These are phyloP conservation scores for Castanea mollissima DNA, from an alignment of 306 rosid species.

Conservation along the genomic window DNA sequence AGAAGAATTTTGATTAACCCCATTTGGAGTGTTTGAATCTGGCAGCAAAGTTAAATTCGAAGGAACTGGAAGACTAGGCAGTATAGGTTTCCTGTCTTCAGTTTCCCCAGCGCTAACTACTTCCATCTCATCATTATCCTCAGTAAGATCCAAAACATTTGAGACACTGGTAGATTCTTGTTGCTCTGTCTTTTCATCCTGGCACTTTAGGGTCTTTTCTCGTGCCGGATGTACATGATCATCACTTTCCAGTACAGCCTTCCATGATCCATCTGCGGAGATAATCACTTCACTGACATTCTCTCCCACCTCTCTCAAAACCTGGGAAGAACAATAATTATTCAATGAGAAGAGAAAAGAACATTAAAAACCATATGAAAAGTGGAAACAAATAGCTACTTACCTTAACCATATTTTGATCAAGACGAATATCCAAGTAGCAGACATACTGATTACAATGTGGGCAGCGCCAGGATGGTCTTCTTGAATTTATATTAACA, in stretches of 20 bases:
- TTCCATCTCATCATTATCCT: constrained; percentile 55
- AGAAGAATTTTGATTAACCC: constrained; percentile 36
- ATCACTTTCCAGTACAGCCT: constrained; percentile 54
- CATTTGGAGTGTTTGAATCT: constrained; percentile 13
- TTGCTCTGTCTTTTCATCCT: constrained; percentile 40
- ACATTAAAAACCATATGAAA: constrained; percentile 19
- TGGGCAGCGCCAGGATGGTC: constrained; percentile 98
- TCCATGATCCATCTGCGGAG: constrained; percentile 85
- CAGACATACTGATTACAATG: constrained; percentile 79
- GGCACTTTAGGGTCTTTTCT: constrained; percentile 26
- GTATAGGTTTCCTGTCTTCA: constrained; percentile 59
- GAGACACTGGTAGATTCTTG: constrained; percentile 34
- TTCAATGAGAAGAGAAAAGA: constrained; percentile 11
- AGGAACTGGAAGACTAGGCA: constrained; percentile 19
- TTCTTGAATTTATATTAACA: constrained; percentile 62
- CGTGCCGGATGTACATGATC: constrained; percentile 33
- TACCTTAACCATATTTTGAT: constrained; percentile 83
- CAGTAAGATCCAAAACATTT: constrained; percentile 67
- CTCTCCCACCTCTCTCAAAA: constrained; percentile 70
- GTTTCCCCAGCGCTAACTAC: constrained; percentile 24
- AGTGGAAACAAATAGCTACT: constrained; percentile 39
- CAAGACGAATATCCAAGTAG: constrained; percentile 70
- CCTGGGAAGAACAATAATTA: constrained; percentile 29
- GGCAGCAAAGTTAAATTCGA: constrained; percentile 23
- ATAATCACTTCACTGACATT: constrained; percentile 65